These are phyloP conservation scores for Lachnellula arida DNA, from an alignment of 2,329 filamentous ascomycete genomes.

Conservation along the genomic window DNA sequence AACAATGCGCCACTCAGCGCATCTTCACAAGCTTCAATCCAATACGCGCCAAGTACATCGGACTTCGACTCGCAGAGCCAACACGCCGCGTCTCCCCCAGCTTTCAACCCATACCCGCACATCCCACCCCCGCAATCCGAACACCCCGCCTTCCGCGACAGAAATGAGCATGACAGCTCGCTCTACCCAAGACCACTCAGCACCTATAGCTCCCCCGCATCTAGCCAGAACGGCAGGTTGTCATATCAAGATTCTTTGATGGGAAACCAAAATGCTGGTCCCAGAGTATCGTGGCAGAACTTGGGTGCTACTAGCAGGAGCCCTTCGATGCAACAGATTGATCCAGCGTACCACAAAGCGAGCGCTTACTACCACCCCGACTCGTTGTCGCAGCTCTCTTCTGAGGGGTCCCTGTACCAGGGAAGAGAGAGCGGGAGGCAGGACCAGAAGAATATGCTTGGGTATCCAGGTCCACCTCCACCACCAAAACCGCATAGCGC, in stretches of 20 bases:
- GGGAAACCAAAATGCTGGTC: slow-evolving; percentile 1
- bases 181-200: slow-evolving; percentile 12
- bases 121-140: not conserved
- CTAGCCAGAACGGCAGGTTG: not conserved
- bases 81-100: not conserved
- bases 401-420: not conserved
- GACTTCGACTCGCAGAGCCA: not conserved
- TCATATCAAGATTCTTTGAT: slow-evolving; percentile 1
- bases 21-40: not conserved
- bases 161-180: not conserved
- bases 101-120: not conserved
- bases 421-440: not conserved
- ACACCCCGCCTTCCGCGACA: not conserved
- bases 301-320: not conserved
- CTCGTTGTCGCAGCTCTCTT: not conserved
- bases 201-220: slow-evolving; percentile 2
- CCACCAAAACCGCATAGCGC: not conserved
- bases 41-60: not conserved
- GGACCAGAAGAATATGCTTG: not conserved
- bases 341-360: slow-evolving; percentile 2
- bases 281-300: slow-evolving; percentile 11
- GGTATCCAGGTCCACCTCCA: not conserved
- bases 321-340: slow-evolving; percentile 1
- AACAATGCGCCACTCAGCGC: not conserved
- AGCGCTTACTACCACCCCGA: not conserved